phyloP scores from a whole-genome alignment of 2,329 filamentous ascomycete species.

The Bipolaris bicolor region DNA sequence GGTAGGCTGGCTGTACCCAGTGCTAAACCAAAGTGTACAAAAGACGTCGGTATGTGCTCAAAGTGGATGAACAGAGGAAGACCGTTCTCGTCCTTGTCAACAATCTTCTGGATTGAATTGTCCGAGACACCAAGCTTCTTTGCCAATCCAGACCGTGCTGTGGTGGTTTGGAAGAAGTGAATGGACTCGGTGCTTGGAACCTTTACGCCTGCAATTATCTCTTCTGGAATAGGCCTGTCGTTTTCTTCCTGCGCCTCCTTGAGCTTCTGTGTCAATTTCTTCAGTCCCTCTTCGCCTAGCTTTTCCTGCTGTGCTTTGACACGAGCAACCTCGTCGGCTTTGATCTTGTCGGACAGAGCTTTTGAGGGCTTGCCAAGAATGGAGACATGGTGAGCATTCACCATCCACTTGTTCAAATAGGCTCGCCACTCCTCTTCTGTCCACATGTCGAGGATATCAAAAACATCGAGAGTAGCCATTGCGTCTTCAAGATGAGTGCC shows the following conservation, averaged over 20 bases:
- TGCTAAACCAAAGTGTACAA: conserved; percentile 83
- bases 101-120: conserved; percentile 74
- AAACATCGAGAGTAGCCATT: conserved; percentile 55
- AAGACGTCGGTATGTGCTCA: conserved; percentile 91
- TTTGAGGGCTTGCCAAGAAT: conserved; percentile 86
- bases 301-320: conserved; percentile 78
- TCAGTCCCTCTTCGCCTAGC: conserved; percentile 81
- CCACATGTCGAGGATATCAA: conserved; percentile 78
- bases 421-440: conserved; percentile 80
- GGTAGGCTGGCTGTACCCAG: conserved; percentile 80
- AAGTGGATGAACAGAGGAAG: conserved; percentile 94
- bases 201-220: conserved; percentile 79
- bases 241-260: conserved; percentile 87
- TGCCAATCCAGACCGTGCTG: conserved; percentile 81
- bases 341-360: conserved; percentile 78
- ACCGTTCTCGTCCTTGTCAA: conserved; percentile 70
- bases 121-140: conserved; percentile 69
- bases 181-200: conserved; percentile 90
- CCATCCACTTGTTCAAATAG: conserved; percentile 83
- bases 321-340: conserved; percentile 78
- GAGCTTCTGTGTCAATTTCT: conserved; percentile 74
- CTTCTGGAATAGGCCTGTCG: conserved; percentile 80
- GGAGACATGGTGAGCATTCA: conserved; percentile 84
- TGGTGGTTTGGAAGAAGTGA: conserved; percentile 88
- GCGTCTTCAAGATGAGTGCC: conserved; percentile 60